These are phyloP conservation scores for Catenaria anguillulae DNA, from an alignment of 371 early-diverging fungal species.

Conservation along the genomic window DNA sequence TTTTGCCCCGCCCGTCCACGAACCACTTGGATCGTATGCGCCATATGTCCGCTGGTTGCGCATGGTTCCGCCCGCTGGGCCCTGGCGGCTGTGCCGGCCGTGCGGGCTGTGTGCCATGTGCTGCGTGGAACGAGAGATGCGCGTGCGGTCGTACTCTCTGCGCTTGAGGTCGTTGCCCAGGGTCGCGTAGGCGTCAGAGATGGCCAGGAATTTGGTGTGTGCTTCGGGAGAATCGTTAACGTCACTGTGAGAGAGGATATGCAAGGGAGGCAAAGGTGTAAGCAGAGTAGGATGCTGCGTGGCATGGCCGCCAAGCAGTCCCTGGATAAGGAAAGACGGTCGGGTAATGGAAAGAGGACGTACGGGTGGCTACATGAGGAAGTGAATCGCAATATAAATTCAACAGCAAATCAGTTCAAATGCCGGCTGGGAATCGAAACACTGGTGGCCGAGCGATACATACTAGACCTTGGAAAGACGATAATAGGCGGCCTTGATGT, in stretches of 20 bases:
- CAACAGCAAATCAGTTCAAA: too few species aligned
- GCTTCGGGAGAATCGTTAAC: slow-evolving; percentile 1
- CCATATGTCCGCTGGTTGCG: background rate
- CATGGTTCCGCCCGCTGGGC: too few species aligned
- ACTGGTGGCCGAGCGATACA: too few species aligned
- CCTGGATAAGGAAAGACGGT: too few species aligned
- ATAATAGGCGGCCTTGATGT: slow-evolving; percentile 3
- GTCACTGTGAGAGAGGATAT: background rate
- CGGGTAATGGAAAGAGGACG: background rate
- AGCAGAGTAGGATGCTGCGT: background rate
- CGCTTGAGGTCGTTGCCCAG: slow-evolving; percentile 55
- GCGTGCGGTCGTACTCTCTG: slow-evolving; percentile 55
- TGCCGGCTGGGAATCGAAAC: too few species aligned
- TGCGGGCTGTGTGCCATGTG: background rate
- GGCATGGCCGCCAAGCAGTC: too few species aligned
- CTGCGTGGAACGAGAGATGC: background rate
- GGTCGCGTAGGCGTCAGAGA: slow-evolving; percentile 73
- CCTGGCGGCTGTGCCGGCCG: too few species aligned
- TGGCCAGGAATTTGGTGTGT: slow-evolving; percentile 50
- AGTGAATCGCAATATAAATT: too few species aligned
- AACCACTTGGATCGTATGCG: background rate
- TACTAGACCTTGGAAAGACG: background rate
- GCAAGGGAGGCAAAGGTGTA: background rate
- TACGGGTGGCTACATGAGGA: background rate
- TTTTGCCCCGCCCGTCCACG: background rate